A percentile compares a stretch with the other conserved stretches of the same genome.
Conservation (phyloP, 192 early-diverging fungal genomes). For the Pilobolus umbonatus region DNA sequence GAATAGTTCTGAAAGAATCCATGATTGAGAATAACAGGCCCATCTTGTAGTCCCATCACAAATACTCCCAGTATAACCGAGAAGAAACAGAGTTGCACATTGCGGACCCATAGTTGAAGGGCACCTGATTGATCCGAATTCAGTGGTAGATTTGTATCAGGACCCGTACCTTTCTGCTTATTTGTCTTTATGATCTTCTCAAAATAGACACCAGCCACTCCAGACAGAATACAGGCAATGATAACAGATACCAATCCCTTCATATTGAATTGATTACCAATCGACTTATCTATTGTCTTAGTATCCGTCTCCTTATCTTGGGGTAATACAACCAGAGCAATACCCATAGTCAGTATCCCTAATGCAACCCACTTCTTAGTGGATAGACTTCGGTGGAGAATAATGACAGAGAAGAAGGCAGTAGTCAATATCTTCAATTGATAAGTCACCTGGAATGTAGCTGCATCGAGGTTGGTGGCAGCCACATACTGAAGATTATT, state of each 20-base stretch:
- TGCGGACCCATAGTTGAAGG: slow-evolving; percentile 81
- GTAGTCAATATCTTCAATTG: slow-evolving; percentile 97
- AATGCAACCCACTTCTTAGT: slow-evolving; percentile 76
- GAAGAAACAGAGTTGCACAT: slow-evolving; percentile 84
- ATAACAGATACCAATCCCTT: slow-evolving; percentile 75
- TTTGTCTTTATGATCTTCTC: slow-evolving; percentile 92
- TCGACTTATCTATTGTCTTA: background rate
- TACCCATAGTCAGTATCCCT: slow-evolving; percentile 74
- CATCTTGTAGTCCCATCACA: slow-evolving; percentile 77
- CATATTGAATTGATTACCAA: slow-evolving; percentile 43
- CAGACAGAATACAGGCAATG: slow-evolving; percentile 82
- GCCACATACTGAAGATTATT: slow-evolving; percentile 96
- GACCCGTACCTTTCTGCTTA: background rate
- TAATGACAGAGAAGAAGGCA: slow-evolving; percentile 81
- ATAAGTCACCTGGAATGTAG: slow-evolving; percentile 96
- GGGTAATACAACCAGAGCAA: slow-evolving; percentile 81
- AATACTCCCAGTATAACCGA: slow-evolving; percentile 71
- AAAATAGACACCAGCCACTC: slow-evolving; percentile 95
- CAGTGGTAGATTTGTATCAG: background rate
- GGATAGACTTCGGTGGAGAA: slow-evolving; percentile 66
- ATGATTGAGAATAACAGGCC: slow-evolving; percentile 53
- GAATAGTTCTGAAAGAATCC: slow-evolving; percentile 94
- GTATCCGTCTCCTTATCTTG: slow-evolving; percentile 17
- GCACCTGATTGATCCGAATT: slow-evolving; percentile 15
- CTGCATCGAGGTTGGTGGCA: slow-evolving; percentile 80